Conservation (phyloP, 2,329 filamentous ascomycete species). For the Colletotrichum shisoi region DNA sequence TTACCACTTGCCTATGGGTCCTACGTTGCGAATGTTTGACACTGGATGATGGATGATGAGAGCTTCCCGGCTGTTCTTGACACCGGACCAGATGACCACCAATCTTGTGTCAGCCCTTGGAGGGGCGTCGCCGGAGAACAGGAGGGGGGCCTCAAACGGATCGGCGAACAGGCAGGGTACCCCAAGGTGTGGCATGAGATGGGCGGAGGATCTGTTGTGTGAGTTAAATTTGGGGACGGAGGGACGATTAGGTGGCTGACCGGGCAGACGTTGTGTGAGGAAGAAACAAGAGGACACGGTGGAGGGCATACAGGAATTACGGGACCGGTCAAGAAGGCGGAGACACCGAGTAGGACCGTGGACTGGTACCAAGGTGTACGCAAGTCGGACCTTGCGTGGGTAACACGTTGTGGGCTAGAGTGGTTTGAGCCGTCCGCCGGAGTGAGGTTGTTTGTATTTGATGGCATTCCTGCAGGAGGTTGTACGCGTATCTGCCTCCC, state of each 20-base stretch:
- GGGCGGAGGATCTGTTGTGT: neutral
- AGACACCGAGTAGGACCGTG: neutral
- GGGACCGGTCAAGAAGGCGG: neutral
- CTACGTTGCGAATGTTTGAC: neutral
- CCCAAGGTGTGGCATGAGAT: neutral
- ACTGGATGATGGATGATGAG: constrained; percentile 16
- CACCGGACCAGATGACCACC: neutral
- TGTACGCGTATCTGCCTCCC: constrained; percentile 1
- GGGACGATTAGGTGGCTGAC: constrained; percentile 26
- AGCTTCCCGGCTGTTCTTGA: neutral
- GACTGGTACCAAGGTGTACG: constrained; percentile 1
- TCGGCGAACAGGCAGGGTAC: neutral
- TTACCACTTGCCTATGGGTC: neutral
- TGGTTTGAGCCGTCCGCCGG: neutral
- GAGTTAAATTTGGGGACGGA: constrained; percentile 6
- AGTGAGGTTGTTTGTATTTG: constrained; percentile 2
- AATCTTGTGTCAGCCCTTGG: neutral
- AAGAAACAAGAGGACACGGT: constrained; percentile 1
- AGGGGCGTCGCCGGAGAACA: neutral
- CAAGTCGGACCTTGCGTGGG: neutral
- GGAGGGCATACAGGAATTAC: neutral
- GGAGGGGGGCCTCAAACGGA: neutral
- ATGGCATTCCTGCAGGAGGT: neutral
- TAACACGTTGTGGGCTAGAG: neutral
- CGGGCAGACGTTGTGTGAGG: constrained; percentile 11